phyloP scores from a whole-genome alignment of 805 yeast species.

The Saccharomycopsis selenospora region DNA sequence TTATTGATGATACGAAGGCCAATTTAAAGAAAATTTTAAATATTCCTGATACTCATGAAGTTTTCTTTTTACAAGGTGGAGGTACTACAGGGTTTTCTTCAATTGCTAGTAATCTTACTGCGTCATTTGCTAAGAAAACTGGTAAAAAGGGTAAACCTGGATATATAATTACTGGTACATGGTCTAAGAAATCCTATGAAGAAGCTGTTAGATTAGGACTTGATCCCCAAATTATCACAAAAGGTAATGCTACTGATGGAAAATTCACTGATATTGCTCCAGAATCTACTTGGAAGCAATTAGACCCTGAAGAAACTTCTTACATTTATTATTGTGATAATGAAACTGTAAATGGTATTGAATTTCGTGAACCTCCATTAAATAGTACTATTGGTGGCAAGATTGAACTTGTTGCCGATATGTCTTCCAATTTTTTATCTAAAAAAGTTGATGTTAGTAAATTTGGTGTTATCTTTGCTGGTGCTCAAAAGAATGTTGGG shows the following conservation, averaged over 20 bases:
- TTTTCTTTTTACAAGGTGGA: conserved; percentile 94
- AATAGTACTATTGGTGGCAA: conserved; percentile 50
- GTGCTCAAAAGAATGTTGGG: conserved; percentile 98
- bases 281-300: conserved; percentile 54
- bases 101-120: conserved; percentile 72
- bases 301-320: conserved; percentile 58
- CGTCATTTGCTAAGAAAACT: conserved; percentile 61
- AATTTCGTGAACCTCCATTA: conserved; percentile 49
- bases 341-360: conserved; percentile 95
- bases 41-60: conserved; percentile 90
- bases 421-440: conserved; percentile 89
- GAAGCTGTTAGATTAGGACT: conserved; percentile 83
- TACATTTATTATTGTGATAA: conserved; percentile 90
- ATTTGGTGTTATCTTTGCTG: conserved; percentile 89
- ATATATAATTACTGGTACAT: conserved; percentile 84
- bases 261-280: conserved; percentile 64
- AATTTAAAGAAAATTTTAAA: conserved; percentile 56
- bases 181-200: conserved; percentile 85
- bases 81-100: conserved; percentile 96
- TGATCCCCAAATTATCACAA: conserved; percentile 60
- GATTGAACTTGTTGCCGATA: conserved; percentile 84
- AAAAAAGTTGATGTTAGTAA: conserved; percentile 72
- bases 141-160: conserved; percentile 77
- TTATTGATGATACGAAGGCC: conserved; percentile 70
- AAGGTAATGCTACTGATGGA: conserved; percentile 50